Evolutionary conservation across 169 alveolate species (phyloP), one percentile per base, ranked within the genome.

Genomic region (Cryptosporidium meleagridis): DNA sequence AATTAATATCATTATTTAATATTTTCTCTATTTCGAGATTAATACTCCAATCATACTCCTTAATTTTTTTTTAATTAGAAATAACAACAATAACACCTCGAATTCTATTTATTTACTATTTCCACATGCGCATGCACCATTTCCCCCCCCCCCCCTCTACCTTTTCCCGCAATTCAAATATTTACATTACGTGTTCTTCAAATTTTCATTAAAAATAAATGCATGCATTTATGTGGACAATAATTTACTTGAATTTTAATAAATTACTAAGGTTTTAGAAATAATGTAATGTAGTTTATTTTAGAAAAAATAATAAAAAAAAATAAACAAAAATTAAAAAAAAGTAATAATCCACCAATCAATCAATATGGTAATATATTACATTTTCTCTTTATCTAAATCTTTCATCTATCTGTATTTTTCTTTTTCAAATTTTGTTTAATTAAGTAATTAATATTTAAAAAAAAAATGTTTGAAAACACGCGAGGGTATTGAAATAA

Each of bases 1-100:
- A 55, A 16, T 26, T 4, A 55, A 16, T 55, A 55, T 33, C 72
- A 65, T 10, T 33, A 21, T 65, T 65, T 65, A 31, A 37, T 21
- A 65, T 65, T 33, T n/a, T 37, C 72, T 65, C 72, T 31, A 33
- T 65, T 65, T 31, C 72, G 72, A 65, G 72, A 65, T 37, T 55
- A 21, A 55, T n/a, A 1, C n/a, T 53, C 67, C 23, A 44, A 44
- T 9, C 8, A 53, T 21, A 18, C 33, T 52, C 23, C 26, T 52
- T 9, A 52, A 52, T 55, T 21, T 55, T 18, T 45, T 14, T 14
- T 9, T 14, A 0, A 31, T 31, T 1, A 31, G 35, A 31, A 31
- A 31, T 31, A 31, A 31, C 2, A 31, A 31, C 2, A 31, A 31
- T 31, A 0, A 1, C 2, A 31, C 7, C 55, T 14, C 55, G 8